These are phyloP conservation scores for Apiospora arundinis DNA, from an alignment of 2,329 filamentous ascomycete genomes.

Conservation along the genomic window DNA sequence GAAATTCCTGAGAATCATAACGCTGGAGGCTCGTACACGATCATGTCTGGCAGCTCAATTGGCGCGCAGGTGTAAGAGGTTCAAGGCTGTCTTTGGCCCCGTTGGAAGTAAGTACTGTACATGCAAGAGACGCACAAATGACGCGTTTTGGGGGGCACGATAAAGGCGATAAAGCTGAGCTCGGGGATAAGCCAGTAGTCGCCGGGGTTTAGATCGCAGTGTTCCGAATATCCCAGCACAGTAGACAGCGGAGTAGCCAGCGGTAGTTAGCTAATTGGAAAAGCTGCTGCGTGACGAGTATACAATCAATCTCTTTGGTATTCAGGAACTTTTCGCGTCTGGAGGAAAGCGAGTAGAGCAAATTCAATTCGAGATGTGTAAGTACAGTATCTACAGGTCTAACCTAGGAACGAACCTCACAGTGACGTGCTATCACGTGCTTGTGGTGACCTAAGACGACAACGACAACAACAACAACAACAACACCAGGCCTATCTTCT, in stretches of 20 bases:
- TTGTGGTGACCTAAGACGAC: background rate
- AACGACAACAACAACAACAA: background rate
- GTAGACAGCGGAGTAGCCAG: background rate
- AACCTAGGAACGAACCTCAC: background rate
- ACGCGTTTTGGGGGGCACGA: background rate
- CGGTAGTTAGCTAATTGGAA: background rate
- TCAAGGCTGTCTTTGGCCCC: background rate
- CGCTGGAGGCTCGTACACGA: background rate
- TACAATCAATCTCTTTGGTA: background rate
- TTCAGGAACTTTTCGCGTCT: background rate
- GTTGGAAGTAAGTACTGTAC: background rate
- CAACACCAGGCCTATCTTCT: background rate
- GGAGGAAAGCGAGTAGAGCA: too few species aligned
- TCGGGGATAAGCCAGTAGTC: constrained; percentile 1
- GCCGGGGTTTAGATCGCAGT: background rate
- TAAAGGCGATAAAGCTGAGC: background rate
- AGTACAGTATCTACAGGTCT: background rate
- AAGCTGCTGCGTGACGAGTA: background rate
- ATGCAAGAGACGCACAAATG: background rate
- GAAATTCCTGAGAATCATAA: constrained; percentile 26
- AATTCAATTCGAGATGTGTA: too few species aligned
- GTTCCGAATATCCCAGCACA: background rate
- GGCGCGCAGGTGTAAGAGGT: constrained; percentile 1
- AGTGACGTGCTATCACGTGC: constrained; percentile 7
- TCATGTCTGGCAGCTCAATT: constrained; percentile 16